Evolutionary conservation across 2,329 filamentous ascomycete species (phyloP).

Genomic region (Cladosporium velox): DNA sequence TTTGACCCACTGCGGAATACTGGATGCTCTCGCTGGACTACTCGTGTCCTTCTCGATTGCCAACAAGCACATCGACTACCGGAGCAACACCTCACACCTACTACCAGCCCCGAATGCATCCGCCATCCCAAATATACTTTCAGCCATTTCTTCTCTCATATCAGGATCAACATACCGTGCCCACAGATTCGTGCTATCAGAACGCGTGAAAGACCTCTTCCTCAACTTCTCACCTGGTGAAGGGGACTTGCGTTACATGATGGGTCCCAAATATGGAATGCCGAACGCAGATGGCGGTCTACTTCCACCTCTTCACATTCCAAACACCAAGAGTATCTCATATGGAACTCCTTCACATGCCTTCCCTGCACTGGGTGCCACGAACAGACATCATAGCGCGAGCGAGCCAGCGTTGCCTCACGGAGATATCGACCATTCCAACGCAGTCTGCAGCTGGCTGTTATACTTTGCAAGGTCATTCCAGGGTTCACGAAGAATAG

Average conservation of each 20-base stretch:
- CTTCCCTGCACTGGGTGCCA: conserved; percentile 47
- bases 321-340: conserved; percentile 39
- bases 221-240: conserved; percentile 24
- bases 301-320: conserved; percentile 44
- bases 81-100: conserved; percentile 28
- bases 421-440: conserved; percentile 46
- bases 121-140: conserved; percentile 68
- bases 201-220: conserved; percentile 50
- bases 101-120: conserved; percentile 60
- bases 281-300: conserved; percentile 27
- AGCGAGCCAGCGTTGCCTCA: conserved; percentile 11
- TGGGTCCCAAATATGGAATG: conserved; percentile 32
- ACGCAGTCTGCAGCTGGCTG: conserved; percentile 52
- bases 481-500: conserved; percentile 44
- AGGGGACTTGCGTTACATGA: conserved; percentile 29
- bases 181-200: conserved; percentile 53
- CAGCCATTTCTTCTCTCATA: conserved; percentile 75
- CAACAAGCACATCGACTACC: conserved; percentile 31
- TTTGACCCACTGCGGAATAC: conserved; percentile 70
- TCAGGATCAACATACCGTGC: conserved; percentile 77
- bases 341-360: conserved; percentile 39
- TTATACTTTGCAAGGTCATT: conserved; percentile 47
- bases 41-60: conserved; percentile 62
- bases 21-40: conserved; percentile 75
- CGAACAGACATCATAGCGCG: conserved; percentile 1